Evolutionary conservation across 306 rosid genomes (phyloP).

Genomic region (Pterocarpus santalinus): DNA sequence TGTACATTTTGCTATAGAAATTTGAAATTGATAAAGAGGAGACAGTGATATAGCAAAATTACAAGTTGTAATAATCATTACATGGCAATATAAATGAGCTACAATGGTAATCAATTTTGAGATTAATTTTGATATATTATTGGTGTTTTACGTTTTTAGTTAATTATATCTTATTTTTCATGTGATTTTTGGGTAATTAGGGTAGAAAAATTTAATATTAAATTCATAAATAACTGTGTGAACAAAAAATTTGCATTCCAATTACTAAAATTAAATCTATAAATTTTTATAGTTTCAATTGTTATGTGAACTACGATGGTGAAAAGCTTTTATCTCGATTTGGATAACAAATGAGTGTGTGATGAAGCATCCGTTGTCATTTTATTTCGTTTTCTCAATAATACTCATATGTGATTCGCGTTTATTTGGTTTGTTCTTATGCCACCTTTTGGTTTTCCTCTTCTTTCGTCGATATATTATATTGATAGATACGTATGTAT

Average conservation of each 20-base stretch:
- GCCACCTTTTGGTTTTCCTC: background rate
- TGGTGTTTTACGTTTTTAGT: too few relatives aligned
- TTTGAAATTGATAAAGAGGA: conserved; percentile 4
- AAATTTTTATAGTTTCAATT: too few relatives aligned
- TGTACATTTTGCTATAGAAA: conserved; percentile 58
- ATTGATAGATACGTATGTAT: conserved; percentile 8
- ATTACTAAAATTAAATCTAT: too few relatives aligned
- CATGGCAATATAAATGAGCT: conserved; percentile 24
- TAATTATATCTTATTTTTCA: too few relatives aligned
- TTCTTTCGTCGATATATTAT: background rate
- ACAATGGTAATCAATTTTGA: conserved; percentile 3
- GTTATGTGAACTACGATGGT: too few relatives aligned
- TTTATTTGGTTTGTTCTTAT: conserved; percentile 4
- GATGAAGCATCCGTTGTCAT: conserved; percentile 47
- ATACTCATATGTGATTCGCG: background rate
- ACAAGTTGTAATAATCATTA: conserved; percentile 27
- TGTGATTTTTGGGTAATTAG: too few relatives aligned
- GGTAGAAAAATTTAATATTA: too few relatives aligned
- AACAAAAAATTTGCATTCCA: too few relatives aligned
- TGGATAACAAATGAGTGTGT: conserved; percentile 34
- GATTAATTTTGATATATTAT: background rate
- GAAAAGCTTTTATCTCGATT: background rate
- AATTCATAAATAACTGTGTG: too few relatives aligned
- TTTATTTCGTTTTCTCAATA: conserved; percentile 50
- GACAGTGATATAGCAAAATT: conserved; percentile 51